Percentiles rank a stretch among this genome's conserved stretches.
Evolutionary conservation across 2,329 filamentous ascomycete species (phyloP).

Genomic region (Corniculantispora saksenae): DNA sequence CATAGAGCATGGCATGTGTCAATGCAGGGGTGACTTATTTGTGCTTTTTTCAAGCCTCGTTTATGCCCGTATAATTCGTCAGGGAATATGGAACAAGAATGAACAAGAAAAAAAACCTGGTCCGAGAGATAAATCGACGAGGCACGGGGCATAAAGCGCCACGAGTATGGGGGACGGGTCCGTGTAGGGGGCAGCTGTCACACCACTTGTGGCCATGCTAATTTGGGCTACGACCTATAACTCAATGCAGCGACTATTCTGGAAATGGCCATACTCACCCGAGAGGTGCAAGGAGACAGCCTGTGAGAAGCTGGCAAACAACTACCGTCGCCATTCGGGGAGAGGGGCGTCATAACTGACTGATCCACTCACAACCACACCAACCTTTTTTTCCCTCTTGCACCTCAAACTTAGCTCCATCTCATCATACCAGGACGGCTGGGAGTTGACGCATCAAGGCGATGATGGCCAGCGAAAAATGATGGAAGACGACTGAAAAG

Average conservation of each 20-base stretch:
- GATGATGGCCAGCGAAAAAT: neutral
- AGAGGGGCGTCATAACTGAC: neutral
- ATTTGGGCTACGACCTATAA: neutral
- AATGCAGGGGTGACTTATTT: neutral
- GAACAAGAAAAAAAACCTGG: neutral
- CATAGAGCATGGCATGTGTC: neutral
- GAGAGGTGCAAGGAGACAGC: neutral
- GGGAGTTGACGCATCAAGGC: neutral
- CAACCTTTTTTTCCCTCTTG: conserved; percentile 7
- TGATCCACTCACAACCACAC: conserved; percentile 6
- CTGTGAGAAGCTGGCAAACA: neutral
- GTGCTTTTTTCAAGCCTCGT: neutral
- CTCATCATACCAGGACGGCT: neutral
- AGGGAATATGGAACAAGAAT: neutral
- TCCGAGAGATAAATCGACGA: neutral
- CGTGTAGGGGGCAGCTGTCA: neutral
- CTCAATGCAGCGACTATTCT: neutral
- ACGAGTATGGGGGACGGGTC: neutral
- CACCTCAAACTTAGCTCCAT: neutral
- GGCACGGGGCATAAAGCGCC: neutral
- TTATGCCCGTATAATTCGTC: neutral
- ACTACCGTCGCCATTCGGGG: neutral
- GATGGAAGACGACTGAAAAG: neutral
- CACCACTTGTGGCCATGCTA: neutral
- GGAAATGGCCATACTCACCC: neutral